These are phyloP conservation scores for Cicer yamashitae DNA, from an alignment of 306 rosid genomes.

Conservation along the genomic window DNA sequence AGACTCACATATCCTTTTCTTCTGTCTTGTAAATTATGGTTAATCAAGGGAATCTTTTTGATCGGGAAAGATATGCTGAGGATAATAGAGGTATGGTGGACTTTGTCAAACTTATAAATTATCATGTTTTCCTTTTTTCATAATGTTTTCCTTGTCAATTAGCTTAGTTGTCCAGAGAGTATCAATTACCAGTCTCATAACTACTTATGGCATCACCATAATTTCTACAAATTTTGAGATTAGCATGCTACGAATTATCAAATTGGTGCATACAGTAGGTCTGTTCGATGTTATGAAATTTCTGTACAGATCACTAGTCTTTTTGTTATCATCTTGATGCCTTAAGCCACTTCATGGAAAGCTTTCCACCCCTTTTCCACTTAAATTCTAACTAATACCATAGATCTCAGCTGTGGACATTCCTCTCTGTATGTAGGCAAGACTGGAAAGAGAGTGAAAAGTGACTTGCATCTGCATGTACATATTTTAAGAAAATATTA, in stretches of 20 bases:
- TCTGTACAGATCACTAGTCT: conserved; percentile 27
- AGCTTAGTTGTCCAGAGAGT: conserved; percentile 34
- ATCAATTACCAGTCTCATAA: conserved; percentile 18
- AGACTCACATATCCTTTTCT: conserved; percentile 43
- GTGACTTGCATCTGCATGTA: not conserved
- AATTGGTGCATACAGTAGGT: not conserved
- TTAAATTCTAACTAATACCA: not conserved
- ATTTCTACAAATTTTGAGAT: conserved; percentile 29
- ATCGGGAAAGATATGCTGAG: conserved; percentile 73
- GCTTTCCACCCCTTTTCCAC: not conserved
- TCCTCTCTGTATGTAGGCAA: not conserved
- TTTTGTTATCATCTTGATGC: conserved; percentile 25
- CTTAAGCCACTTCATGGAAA: conserved; percentile 15
- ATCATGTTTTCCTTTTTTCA: conserved; percentile 12
- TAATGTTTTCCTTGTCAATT: conserved; percentile 25
- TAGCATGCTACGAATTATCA: not conserved
- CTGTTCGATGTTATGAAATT: conserved; percentile 3
- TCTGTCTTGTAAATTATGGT: conserved; percentile 38
- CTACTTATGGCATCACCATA: conserved; percentile 22
- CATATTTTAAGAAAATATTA: not conserved
- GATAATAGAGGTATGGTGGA: conserved; percentile 64
- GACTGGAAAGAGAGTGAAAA: not conserved
- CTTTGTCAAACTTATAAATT: conserved; percentile 33
- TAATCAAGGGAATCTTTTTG: conserved; percentile 71
- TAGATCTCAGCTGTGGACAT: not conserved